Evolutionary conservation across 164 flowering plant species (phyloP).

Genomic region (Aristolochia californica): DNA sequence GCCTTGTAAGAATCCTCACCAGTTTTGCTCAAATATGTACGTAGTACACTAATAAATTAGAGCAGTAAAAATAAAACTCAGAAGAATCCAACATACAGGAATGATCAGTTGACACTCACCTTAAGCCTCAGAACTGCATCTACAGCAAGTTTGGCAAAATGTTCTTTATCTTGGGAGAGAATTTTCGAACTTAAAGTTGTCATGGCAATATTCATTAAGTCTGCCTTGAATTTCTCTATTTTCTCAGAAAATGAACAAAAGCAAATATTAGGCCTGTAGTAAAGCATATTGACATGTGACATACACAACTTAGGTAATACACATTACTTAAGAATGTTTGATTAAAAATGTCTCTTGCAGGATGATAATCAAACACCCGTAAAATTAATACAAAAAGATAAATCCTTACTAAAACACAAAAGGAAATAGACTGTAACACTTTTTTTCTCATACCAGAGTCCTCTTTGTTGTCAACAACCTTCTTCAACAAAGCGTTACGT

Average conservation of each 20-base stretch:
- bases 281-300: too few relatives aligned
- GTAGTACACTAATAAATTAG: neutral
- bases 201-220: conserved; percentile 95
- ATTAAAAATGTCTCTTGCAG: too few relatives aligned
- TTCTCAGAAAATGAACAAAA: neutral
- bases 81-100: neutral
- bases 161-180: conserved; percentile 91
- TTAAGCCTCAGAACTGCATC: conserved; percentile 96
- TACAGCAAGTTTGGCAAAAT: conserved; percentile 92
- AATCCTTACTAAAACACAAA: too few relatives aligned
- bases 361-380: too few relatives aligned
- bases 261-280: too few relatives aligned
- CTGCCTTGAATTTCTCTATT: conserved; percentile 69
- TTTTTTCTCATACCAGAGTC: conserved; percentile 45
- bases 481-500: conserved; percentile 59
- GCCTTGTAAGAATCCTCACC: neutral
- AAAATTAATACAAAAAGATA: too few relatives aligned
- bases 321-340: too few relatives aligned
- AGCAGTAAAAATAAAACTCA: neutral
- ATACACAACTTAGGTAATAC: too few relatives aligned
- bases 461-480: conserved; percentile 64
- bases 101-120: conserved; percentile 25
- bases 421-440: too few relatives aligned
- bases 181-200: conserved; percentile 96
- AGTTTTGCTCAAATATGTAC: neutral